Base-by-base conservation (phyloP, 1,284 basidiomycete species). In the Ganoderma multipileum region DNA sequence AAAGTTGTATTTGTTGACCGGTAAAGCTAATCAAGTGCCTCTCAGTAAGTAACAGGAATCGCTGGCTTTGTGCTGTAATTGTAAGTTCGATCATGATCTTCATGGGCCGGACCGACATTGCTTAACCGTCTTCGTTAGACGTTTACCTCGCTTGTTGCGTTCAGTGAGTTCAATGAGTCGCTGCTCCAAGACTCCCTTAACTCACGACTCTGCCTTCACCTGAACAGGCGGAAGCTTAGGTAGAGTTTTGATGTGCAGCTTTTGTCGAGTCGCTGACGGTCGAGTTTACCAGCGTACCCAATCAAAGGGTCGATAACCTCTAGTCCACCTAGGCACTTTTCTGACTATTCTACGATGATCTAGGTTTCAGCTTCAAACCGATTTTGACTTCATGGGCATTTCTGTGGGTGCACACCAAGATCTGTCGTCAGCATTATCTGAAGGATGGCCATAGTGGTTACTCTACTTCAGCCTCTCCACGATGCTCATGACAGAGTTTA, bases 21-120 rank as follows among this genome's bases (percentile, higher is more conserved):
- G 60, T 23, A 28, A 39, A 39, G 23, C 47, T 50, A 23, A 42
- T 26, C 14, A 44, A 28, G 11, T n/a, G 38, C 26, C 38, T 33
- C 39, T 26, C 36, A 66, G 64, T 68, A 23, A 65, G 68, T 26
- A 28, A 61, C 26, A 28, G 42, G 30, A 64, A 68, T 36, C 33
- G 55, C 12, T 58, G 55, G 55, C 55, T 58, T 30, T 58, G 55
- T n/a, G 33, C 55, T n/a, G 30, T 18, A 33, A 58, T 58, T 11
- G 55, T 58, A 38, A 33, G 55, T 58, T 38, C 6, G 33, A 38
- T 38, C 20, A 38, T 38, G 36, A n/a, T 58, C 6, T 3, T 16
- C 33, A 38, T 4, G 20, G 28, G 16, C 14, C 4, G 8, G 28
- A 26, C 16, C 23, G 14, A 16, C 52, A 55, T 30, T 33, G 52